phyloP scores from a whole-genome alignment of 331 rosid species.

The Rhamnella rubrinervis region DNA sequence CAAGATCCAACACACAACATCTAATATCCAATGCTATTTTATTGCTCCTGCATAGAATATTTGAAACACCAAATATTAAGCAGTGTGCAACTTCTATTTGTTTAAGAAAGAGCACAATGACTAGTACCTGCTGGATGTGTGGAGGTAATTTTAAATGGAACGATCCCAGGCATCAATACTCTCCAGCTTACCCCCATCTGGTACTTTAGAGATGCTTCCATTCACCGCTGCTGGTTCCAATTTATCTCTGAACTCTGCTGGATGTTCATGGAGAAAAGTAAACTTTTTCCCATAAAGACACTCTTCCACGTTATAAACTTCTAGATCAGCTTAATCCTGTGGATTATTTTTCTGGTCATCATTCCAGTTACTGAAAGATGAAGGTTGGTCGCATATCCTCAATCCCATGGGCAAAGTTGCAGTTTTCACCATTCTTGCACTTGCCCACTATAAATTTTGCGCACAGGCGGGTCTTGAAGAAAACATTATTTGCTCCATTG shows the following conservation, averaged over 20 bases:
- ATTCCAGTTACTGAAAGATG: slow-evolving; percentile 47
- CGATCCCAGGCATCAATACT: slow-evolving; percentile 64
- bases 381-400: slow-evolving; percentile 77
- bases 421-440: slow-evolving; percentile 82
- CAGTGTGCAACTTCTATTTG: too few relatives aligned
- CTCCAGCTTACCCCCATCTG: slow-evolving; percentile 16
- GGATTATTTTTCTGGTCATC: slow-evolving; percentile 85
- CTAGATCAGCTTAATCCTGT: slow-evolving; percentile 89
- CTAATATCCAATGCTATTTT: neutral
- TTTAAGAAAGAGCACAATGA: neutral
- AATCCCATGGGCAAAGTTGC: slow-evolving; percentile 91
- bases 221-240: slow-evolving; percentile 32
- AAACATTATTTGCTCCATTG: slow-evolving; percentile 59
- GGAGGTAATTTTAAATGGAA: slow-evolving; percentile 50
- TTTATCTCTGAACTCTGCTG: slow-evolving; percentile 67
- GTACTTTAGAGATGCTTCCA: slow-evolving; percentile 34
- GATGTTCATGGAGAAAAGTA: slow-evolving; percentile 86
- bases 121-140: slow-evolving; percentile 48
- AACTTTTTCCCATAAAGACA: slow-evolving; percentile 93
- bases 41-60: neutral
- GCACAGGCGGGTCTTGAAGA: slow-evolving; percentile 85
- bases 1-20: neutral
- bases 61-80: neutral
- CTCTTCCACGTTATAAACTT: slow-evolving; percentile 85
- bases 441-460: slow-evolving; percentile 55